Base-by-base conservation (phyloP, 192 early-diverging fungal species). In the Coemansia sp. region DNA sequence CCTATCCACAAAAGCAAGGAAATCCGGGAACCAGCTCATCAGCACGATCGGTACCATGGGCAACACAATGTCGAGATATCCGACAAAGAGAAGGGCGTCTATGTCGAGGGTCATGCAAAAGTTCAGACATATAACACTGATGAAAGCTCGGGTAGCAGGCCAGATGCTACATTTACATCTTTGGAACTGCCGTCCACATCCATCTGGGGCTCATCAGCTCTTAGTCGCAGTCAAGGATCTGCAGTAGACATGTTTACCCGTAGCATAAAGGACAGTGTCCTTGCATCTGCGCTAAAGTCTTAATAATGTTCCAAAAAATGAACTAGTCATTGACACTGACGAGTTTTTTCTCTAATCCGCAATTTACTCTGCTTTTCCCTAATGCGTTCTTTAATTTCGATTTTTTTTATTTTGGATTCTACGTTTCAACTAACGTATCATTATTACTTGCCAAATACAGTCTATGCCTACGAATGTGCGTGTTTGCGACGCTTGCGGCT, bases 401-500 rank as follows among this genome's bases (percentile, higher is more conserved):
- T 57, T 26, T 29, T 30, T 56, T 57, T 65, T 58, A 42, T 28
- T 28, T 52, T 23, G 12, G 3, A 12, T 26, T 35, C 18, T 18
- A 20, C n/a, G n/a, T 29, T 45, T 28, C 52, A 26, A 42, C 46
- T 40, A 29, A n/a, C 30, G 52, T 53, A 13, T 70, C 25, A 30
- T 37, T 20, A 2, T 12, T 37, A 4, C 35, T 37, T 39, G 20
- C 21, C 12, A 35, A 53, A 4, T 18, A 29, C 52, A 7, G 7
- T 35, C 53, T 57, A 25, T 37, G 4, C n/a, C 21, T 60, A 60
- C 18, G 34, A 33, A 12, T 28, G 63, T 28, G 25, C n/a, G 45
- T 31, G 53, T 71, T 71, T 77, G 68, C 71, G 75, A 31, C 72
- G 73, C 68, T 84, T 84, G 64, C 75, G 70, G 35, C 70, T 78